Percentiles rank a stretch among this genome's conserved stretches.
These are phyloP conservation scores for Apocynum venetum DNA, from an alignment of 257 asterid species.

Conservation along the genomic window DNA sequence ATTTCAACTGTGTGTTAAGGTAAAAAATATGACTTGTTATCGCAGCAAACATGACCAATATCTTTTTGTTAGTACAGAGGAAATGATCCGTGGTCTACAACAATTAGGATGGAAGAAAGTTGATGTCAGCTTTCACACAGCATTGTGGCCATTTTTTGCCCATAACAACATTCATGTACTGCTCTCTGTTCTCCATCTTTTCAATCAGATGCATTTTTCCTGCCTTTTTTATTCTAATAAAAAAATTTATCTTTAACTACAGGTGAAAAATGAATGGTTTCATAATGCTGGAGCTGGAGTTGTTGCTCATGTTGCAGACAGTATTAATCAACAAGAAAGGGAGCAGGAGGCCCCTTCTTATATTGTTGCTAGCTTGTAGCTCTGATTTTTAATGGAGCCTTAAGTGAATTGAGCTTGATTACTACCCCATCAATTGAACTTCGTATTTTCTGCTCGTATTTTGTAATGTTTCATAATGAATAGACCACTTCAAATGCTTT, in stretches of 20 bases:
- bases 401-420: neutral
- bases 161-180: conserved; percentile 83
- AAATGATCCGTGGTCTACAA: conserved; percentile 80
- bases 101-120: conserved; percentile 78
- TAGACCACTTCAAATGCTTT: neutral
- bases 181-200: conserved; percentile 3
- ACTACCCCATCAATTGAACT: neutral
- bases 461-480: neutral
- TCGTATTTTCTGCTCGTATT: neutral
- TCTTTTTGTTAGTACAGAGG: conserved; percentile 44
- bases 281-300: conserved; percentile 87
- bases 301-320: conserved; percentile 75
- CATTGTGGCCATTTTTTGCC: conserved; percentile 84
- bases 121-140: conserved; percentile 82
- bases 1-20: neutral
- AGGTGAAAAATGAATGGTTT: conserved; percentile 86
- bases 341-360: conserved; percentile 39
- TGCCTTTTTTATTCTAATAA: neutral
- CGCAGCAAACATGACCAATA: conserved; percentile 5
- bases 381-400: neutral
- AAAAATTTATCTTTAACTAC: conserved; percentile 18
- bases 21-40: neutral
- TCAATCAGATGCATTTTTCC: neutral
- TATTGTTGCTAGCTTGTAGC: conserved; percentile 60
- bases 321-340: conserved; percentile 66